Evolutionary conservation across 805 yeast species (phyloP).

Genomic region (Starmerella khaoyaiensis): DNA sequence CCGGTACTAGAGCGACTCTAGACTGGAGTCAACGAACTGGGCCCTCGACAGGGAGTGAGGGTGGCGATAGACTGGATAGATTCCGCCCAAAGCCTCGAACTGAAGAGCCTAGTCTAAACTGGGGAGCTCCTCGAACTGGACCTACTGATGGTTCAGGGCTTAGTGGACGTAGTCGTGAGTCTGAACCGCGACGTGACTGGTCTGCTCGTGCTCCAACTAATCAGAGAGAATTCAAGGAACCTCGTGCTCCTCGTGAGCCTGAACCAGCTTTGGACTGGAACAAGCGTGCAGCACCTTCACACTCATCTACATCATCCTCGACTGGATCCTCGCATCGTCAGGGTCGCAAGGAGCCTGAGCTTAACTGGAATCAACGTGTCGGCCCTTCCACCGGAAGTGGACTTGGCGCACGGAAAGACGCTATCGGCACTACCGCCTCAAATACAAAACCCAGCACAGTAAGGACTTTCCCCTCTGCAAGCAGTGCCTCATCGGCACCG

Average conservation of each 20-base stretch:
- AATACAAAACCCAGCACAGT: background rate
- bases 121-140: constrained; percentile 20
- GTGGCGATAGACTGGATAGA: constrained; percentile 33
- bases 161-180: constrained; percentile 2
- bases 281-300: constrained; percentile 22
- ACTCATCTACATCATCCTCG: constrained; percentile 28
- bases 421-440: background rate
- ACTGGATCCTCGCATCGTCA: constrained; percentile 2
- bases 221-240: constrained; percentile 8
- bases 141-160: constrained; percentile 8
- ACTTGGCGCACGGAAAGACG: constrained; percentile 4
- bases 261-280: constrained; percentile 20
- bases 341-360: constrained; percentile 31
- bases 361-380: constrained; percentile 32
- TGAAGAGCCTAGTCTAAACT: constrained; percentile 38
- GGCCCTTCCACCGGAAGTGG: constrained; percentile 1
- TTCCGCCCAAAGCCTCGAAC: constrained; percentile 11
- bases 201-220: constrained; percentile 5
- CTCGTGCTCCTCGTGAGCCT: constrained; percentile 20
- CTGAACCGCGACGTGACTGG: constrained; percentile 9
- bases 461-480: background rate
- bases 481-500: background rate
- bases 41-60: constrained; percentile 27
- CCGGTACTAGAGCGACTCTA: constrained; percentile 28
- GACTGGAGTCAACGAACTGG: too few relatives aligned